These are phyloP conservation scores for Tolypocladium album DNA, from an alignment of 2,329 filamentous ascomycete genomes.

Conservation along the genomic window DNA sequence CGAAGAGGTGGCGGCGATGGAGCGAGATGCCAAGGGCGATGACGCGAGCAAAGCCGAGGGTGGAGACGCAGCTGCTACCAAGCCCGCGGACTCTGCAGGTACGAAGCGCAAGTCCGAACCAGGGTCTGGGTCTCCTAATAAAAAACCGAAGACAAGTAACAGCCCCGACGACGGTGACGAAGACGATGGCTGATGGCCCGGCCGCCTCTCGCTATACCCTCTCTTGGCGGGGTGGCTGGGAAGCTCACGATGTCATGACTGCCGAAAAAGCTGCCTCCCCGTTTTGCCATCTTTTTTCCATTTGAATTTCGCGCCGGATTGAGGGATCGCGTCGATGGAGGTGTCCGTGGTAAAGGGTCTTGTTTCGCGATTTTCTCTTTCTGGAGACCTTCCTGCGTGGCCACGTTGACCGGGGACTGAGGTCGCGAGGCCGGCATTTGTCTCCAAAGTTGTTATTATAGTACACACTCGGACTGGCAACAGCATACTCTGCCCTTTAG, in stretches of 20 bases:
- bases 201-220: background rate
- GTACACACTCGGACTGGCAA: constrained; percentile 29
- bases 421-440: background rate
- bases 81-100: constrained; percentile 22
- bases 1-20: constrained; percentile 87
- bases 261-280: constrained; percentile 6
- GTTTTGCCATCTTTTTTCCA: constrained; percentile 4
- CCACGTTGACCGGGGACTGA: background rate
- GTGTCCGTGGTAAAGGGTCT: constrained; percentile 1
- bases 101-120: constrained; percentile 52
- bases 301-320: constrained; percentile 1
- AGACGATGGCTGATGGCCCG: constrained; percentile 8
- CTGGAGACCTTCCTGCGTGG: background rate
- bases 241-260: constrained; percentile 26
- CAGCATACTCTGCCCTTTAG: constrained; percentile 15
- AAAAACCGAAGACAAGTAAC: constrained; percentile 45
- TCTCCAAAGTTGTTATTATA: constrained; percentile 12
- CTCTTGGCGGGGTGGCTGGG: background rate
- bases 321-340: constrained; percentile 7
- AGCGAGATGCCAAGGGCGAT: constrained; percentile 45
- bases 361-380: background rate
- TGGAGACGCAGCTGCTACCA: constrained; percentile 12
- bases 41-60: constrained; percentile 20
- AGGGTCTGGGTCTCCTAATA: constrained; percentile 35
- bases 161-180: constrained; percentile 31